A percentile compares a stretch with the other conserved stretches of the same genome.
phyloP scores from a whole-genome alignment of 2,329 filamentous ascomycete species.

The Nemania serpens region DNA sequence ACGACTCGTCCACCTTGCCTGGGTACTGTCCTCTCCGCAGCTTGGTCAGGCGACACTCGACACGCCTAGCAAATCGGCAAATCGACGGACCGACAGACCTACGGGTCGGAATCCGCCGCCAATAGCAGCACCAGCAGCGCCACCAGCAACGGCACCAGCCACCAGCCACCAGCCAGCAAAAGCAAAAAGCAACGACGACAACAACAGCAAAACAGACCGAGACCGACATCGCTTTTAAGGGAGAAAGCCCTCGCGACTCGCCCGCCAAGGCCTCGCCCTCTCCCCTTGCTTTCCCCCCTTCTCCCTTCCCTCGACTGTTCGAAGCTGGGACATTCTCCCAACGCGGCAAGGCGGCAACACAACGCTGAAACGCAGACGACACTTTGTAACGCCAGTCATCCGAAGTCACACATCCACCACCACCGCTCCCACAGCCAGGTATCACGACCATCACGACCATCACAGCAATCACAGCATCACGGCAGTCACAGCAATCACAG shows the following conservation, averaged over 20 bases:
- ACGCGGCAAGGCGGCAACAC: conserved; percentile 17
- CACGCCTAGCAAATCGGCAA: too few species aligned
- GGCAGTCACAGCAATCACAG: too few species aligned
- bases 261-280: neutral
- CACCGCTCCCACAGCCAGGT: too few species aligned
- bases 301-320: neutral
- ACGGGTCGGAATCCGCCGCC: too few species aligned
- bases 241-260: conserved; percentile 7
- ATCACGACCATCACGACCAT: neutral
- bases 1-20: too few species aligned
- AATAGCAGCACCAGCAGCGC: too few species aligned
- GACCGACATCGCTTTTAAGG: neutral
- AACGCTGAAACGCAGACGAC: conserved; percentile 8
- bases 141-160: too few species aligned
- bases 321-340: neutral
- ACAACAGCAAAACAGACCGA: neutral
- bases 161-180: too few species aligned
- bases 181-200: neutral
- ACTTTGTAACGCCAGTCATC: conserved; percentile 16
- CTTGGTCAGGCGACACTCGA: conserved; percentile 20
- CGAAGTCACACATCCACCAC: conserved; percentile 9
- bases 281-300: neutral
- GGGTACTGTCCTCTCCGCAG: conserved; percentile 10
- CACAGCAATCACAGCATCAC: too few species aligned
- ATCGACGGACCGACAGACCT: too few species aligned